Base-by-base conservation (phyloP, 2,329 filamentous ascomycete genomes). In the Arachnomyces sp. region DNA sequence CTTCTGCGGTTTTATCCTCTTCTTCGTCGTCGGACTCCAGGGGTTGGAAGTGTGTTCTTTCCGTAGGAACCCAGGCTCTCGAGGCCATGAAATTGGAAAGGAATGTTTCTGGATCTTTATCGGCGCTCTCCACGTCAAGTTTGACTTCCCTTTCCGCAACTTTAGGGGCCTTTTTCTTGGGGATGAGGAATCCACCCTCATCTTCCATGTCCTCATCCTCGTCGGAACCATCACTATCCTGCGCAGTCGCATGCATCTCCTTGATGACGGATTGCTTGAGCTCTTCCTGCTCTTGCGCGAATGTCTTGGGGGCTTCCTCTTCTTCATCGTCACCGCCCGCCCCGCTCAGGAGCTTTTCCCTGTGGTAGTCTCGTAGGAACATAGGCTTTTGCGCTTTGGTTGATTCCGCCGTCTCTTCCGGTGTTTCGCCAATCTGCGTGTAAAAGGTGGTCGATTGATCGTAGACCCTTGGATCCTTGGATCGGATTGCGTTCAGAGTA, bases 11-110 rank as follows among this genome's bases (percentile, higher is more conserved):
- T 18, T 76, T 73, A 20, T 84, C 78, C 32, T 85, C 76, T 5
- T 79, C 76, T n/a, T 79, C 86, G 38, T 95, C 88, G 51, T 98
- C 92, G 0, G 88, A 94, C 57, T 95, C 87, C 42, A 98, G 84
- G 0, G 89, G 84, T 52, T 89, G 73, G 64, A 85, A 88, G 31
- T 75, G 74, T 15, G 76, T 71, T 31, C 71, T 72, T 38, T 76
- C 77, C 7, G 76, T 74, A 0, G 84, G 78, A 5, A 90, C 76
- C 92, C 92, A 98, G 12, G 89, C 90, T 43, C 89, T 80, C 6
- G 89, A 76, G n/a, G 83, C 77, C 76, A 98, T 78, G 66, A 94
- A 98, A 61, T 95, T 94, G 40, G 86, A 90, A n/a, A 98, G 69
- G 60, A 87, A 98, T 1, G 77, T 82, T 56, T 96, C 90, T 0